Base-by-base conservation (phyloP, 805 yeast species). In the Kluyveromyces nonfermentans region DNA sequence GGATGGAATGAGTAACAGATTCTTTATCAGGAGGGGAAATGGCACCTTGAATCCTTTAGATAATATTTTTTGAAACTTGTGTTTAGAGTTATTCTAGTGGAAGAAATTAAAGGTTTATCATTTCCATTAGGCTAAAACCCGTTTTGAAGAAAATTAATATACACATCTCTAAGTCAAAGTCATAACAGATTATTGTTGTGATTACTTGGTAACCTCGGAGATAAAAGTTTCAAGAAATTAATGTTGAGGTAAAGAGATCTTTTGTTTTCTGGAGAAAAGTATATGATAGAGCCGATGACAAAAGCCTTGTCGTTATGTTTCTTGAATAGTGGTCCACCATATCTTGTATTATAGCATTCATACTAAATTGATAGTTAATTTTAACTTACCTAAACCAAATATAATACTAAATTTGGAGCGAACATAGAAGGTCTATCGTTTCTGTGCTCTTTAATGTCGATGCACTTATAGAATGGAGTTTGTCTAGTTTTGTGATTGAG, bases 331-430 rank as follows among this genome's bases (percentile, higher is more conserved):
- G 66, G 15, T 65, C 63, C 18, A 58, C 46, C 8, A 67, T 70
- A 14, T 63, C 68, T 1, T 60, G 59, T 2, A 69, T 63, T 21
- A 66, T 59, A 15, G 75, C 65, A 47, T 76, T 83, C 37, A 74
- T 60, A n/a, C 74, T 69, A 46, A 81, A 66, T 50, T 87, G 65
- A 53, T 80, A 80, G 62, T 82, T 80, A 41, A 78, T 67, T 16
- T 65, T 54, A n/a, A 75, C 62, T 60, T 55, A 5, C 72, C 75
- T 28, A 67, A 57, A 52, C 81, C 85, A 2, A 88, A 87, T 41
- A 82, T 63, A 0, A 87, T 83, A 55, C 82, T 82, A 32, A 76
- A 66, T 62, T 82, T 82, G 46, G 74, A 71, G 28, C 88, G 86
- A 86, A 8, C 60, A 52, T 46, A 82, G 65, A 16, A 78, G 67